Conservation (phyloP, 129 eudicot genomes). For the Flaveria trinervia region DNA sequence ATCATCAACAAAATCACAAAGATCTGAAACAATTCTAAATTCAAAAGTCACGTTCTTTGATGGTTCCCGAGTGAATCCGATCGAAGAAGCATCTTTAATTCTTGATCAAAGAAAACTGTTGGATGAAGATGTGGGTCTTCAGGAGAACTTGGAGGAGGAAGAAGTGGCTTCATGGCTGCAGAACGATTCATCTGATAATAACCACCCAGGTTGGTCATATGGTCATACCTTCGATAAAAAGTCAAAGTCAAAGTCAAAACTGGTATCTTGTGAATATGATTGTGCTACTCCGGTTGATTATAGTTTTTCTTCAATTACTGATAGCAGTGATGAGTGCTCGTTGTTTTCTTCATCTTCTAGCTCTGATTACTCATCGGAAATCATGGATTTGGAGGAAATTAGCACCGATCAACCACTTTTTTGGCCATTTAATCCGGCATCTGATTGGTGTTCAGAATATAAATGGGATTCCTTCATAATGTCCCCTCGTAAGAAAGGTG, state of each 20-base stretch:
- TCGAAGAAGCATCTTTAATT: conserved; percentile 46
- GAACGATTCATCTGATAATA: not conserved
- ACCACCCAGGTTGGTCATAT: not conserved
- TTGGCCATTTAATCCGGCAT: conserved; percentile 48
- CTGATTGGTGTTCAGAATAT: conserved; percentile 42
- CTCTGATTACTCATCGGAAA: conserved; percentile 34
- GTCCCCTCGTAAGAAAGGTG: conserved; percentile 48
- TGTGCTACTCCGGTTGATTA: too few species aligned
- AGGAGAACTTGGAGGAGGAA: conserved; percentile 34
- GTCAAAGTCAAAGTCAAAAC: conserved; percentile 24
- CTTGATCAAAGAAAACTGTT: conserved; percentile 25
- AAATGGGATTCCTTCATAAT: conserved; percentile 39
- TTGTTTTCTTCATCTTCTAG: conserved; percentile 28
- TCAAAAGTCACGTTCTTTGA: conserved; percentile 34
- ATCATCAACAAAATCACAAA: conserved; percentile 37
- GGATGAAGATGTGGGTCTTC: conserved; percentile 6
- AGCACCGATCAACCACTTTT: conserved; percentile 46
- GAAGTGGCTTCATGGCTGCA: conserved; percentile 43
- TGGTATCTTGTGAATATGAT: not conserved
- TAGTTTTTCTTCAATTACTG: not conserved
- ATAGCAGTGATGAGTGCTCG: conserved; percentile 29
- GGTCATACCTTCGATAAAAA: conserved; percentile 24
- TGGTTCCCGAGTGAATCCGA: conserved; percentile 46
- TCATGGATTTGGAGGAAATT: conserved; percentile 41
- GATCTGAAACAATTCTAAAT: not conserved